phyloP scores from a whole-genome alignment of 2,329 filamentous ascomycete species.

The Phyllosticta citribraziliensis region DNA sequence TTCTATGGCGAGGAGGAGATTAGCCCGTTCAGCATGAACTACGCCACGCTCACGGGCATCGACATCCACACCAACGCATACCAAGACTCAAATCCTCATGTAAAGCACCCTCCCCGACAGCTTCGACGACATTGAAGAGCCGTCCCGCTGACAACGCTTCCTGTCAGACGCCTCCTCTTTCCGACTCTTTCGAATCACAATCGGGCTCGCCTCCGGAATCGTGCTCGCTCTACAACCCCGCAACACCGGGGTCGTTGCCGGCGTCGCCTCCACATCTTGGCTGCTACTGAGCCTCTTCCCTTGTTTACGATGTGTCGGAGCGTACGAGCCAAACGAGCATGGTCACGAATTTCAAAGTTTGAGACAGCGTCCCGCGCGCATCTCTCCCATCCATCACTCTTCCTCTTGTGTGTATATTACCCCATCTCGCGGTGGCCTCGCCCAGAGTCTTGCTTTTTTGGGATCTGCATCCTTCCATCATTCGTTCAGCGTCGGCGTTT shows the following conservation, averaged over 20 bases:
- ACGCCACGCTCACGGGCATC: slow-evolving; percentile 54
- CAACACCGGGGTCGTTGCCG: slow-evolving; percentile 65
- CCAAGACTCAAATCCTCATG: slow-evolving; percentile 62
- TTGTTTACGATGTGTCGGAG: slow-evolving; percentile 5
- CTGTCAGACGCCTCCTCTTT: slow-evolving; percentile 62
- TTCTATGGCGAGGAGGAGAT: slow-evolving; percentile 50
- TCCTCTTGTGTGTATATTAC: slow-evolving; percentile 8
- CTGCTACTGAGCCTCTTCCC: slow-evolving; percentile 5
- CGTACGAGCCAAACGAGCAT: slow-evolving; percentile 5
- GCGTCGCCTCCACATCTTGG: slow-evolving; percentile 53
- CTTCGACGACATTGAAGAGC: slow-evolving; percentile 13
- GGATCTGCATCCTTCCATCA: slow-evolving; percentile 6
- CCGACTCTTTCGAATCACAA: slow-evolving; percentile 59
- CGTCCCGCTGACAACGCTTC: slow-evolving; percentile 13
- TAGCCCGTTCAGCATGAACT: slow-evolving; percentile 58
- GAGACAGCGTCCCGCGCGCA: neutral
- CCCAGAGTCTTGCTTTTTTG: neutral
- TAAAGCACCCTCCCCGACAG: slow-evolving; percentile 47
- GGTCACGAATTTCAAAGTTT: neutral
- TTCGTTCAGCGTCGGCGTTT: slow-evolving; percentile 11
- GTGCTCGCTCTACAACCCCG: slow-evolving; percentile 35
- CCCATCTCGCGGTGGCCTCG: neutral
- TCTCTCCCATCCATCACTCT: slow-evolving; percentile 1
- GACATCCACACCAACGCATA: slow-evolving; percentile 56
- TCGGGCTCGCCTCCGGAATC: slow-evolving; percentile 34